A percentile compares a stretch with the other conserved stretches of the same genome.
phyloP scores from a whole-genome alignment of 2,329 filamentous ascomycete genomes.

The Penicillium sp. region DNA sequence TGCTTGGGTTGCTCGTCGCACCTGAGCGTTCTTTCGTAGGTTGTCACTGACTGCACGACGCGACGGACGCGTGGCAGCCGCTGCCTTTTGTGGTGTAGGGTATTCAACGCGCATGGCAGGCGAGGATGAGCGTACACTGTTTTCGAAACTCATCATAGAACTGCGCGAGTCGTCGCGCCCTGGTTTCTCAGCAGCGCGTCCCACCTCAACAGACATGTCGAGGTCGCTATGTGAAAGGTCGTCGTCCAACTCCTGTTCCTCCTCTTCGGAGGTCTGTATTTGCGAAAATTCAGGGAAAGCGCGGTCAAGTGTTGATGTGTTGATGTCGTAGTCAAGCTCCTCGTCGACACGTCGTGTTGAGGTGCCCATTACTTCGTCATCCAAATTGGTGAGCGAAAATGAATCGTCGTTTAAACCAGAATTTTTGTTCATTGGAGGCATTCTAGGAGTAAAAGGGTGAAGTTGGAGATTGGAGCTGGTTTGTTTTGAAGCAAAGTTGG shows the following conservation, averaged over 20 bases:
- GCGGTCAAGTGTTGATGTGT: constrained; percentile 46
- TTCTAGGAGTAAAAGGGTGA: neutral
- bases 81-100: constrained; percentile 36
- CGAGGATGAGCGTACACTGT: constrained; percentile 42
- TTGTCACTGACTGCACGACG: constrained; percentile 34
- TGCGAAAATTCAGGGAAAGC: constrained; percentile 50
- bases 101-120: constrained; percentile 40
- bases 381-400: constrained; percentile 28
- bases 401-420: constrained; percentile 1
- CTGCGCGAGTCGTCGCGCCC: constrained; percentile 49
- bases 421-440: constrained; percentile 5
- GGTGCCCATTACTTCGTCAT: constrained; percentile 31
- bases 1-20: constrained; percentile 38
- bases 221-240: constrained; percentile 37
- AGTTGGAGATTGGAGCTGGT: constrained; percentile 2
- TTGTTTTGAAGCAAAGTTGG: constrained; percentile 12
- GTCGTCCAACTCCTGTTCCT: constrained; percentile 24
- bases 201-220: constrained; percentile 56
- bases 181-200: constrained; percentile 47
- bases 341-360: constrained; percentile 25
- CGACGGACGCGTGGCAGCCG: constrained; percentile 26
- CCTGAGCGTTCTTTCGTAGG: constrained; percentile 41
- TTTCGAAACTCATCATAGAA: constrained; percentile 48
- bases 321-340: constrained; percentile 43
- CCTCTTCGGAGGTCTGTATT: constrained; percentile 40